Evolutionary conservation across 2,329 filamentous ascomycete species (phyloP).

Genomic region (Trichoderma semiorbis): DNA sequence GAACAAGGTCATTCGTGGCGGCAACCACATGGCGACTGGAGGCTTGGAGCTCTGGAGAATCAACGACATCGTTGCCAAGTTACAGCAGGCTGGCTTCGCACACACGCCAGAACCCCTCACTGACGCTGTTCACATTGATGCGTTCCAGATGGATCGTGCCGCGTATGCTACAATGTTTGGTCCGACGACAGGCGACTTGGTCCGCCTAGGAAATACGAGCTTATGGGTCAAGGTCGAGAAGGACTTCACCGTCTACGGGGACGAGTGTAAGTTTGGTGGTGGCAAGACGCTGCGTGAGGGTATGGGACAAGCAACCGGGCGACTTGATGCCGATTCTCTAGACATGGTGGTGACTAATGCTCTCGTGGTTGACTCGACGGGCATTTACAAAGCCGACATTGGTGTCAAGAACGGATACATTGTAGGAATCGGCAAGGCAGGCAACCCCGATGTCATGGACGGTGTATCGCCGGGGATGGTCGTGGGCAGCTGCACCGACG

Average conservation of each 20-base stretch:
- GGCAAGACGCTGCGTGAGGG: slow-evolving; percentile 92
- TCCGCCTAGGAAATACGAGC: slow-evolving; percentile 78
- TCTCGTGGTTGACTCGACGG: slow-evolving; percentile 83
- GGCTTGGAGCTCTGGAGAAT: slow-evolving; percentile 60
- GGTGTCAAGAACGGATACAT: slow-evolving; percentile 86
- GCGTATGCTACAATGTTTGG: slow-evolving; percentile 89
- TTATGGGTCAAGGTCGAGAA: slow-evolving; percentile 89
- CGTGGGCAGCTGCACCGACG: slow-evolving; percentile 84
- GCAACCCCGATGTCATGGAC: slow-evolving; percentile 96
- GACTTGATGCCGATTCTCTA: slow-evolving; percentile 66
- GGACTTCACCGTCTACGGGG: slow-evolving; percentile 79
- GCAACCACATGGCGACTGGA: slow-evolving; percentile 76
- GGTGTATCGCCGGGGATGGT: slow-evolving; percentile 75
- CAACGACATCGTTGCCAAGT: slow-evolving; percentile 61
- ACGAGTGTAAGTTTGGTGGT: slow-evolving; percentile 93
- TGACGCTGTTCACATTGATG: slow-evolving; percentile 52
- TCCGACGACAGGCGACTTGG: slow-evolving; percentile 82
- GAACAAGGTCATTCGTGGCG: slow-evolving; percentile 73
- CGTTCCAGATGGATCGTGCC: slow-evolving; percentile 69
- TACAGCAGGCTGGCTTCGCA: slow-evolving; percentile 73
- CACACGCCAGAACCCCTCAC: slow-evolving; percentile 66
- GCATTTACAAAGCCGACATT: slow-evolving; percentile 96
- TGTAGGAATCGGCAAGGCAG: slow-evolving; percentile 86
- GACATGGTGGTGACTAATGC: slow-evolving; percentile 90
- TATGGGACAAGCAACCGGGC: slow-evolving; percentile 87